A percentile compares a stretch with the other conserved stretches of the same genome.
These are phyloP conservation scores for Withania somnifera DNA, from an alignment of 305 asterid genomes.

Conservation along the genomic window DNA sequence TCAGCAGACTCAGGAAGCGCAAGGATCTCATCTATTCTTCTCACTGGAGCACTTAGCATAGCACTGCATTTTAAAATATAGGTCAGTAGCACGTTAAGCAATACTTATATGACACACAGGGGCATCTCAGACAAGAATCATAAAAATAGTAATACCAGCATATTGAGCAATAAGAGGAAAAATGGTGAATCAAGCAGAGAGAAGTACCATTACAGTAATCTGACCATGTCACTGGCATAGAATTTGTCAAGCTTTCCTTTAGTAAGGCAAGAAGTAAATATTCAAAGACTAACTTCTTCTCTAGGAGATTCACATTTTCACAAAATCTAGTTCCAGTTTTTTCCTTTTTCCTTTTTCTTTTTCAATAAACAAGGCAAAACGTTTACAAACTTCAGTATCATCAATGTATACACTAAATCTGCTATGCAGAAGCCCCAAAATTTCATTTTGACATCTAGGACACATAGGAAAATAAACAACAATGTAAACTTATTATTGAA, in stretches of 20 bases:
- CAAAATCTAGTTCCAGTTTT: background rate
- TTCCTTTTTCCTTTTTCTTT: background rate
- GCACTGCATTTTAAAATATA: constrained; percentile 38
- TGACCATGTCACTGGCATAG: background rate
- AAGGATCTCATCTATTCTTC: constrained; percentile 73
- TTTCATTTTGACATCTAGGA: background rate
- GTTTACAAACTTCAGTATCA: background rate
- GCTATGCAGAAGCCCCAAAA: background rate
- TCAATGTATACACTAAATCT: background rate
- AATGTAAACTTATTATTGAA: background rate
- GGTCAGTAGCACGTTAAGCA: background rate
- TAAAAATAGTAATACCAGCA: background rate
- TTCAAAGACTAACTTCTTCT: background rate
- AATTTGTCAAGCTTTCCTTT: background rate
- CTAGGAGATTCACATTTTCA: background rate
- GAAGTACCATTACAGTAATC: background rate
- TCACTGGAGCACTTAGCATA: constrained; percentile 63
- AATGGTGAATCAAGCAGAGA: background rate
- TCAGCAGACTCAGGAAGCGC: constrained; percentile 55
- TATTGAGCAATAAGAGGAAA: background rate
- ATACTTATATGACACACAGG: background rate
- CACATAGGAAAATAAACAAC: background rate
- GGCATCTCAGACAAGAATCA: background rate
- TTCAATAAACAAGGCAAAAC: background rate
- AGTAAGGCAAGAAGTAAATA: background rate